Conservation (phyloP, 2,329 filamentous ascomycete species). For the Fusarium nygamai region DNA sequence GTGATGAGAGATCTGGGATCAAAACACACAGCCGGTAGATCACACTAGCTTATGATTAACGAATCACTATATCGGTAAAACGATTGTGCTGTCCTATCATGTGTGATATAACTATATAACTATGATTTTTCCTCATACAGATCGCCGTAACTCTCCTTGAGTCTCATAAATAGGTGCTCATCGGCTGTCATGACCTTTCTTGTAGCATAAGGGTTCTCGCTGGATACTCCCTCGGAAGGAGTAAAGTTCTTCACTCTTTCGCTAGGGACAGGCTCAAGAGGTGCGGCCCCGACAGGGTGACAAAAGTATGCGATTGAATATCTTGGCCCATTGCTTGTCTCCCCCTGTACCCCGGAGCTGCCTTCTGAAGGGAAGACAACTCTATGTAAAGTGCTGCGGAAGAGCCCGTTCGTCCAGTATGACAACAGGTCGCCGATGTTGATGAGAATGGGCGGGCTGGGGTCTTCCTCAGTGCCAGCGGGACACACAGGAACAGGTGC, state of each 20-base stretch:
- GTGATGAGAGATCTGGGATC: not conserved
- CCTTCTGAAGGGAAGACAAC: constrained; percentile 72
- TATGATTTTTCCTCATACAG: constrained; percentile 59
- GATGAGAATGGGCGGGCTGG: constrained; percentile 81
- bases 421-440: constrained; percentile 75
- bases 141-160: constrained; percentile 67
- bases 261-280: constrained; percentile 69
- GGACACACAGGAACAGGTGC: constrained; percentile 74
- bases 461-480: constrained; percentile 65
- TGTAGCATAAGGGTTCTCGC: constrained; percentile 60
- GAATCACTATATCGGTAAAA: not conserved
- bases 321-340: constrained; percentile 60
- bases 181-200: constrained; percentile 69
- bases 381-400: constrained; percentile 88
- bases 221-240: constrained; percentile 44
- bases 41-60: not conserved
- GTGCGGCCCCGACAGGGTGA: constrained; percentile 65
- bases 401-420: constrained; percentile 90
- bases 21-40: not conserved
- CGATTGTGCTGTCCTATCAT: not conserved
- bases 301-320: constrained; percentile 77
- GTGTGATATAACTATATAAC: not conserved
- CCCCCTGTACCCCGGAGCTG: constrained; percentile 49
- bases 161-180: constrained; percentile 70
- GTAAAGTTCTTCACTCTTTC: constrained; percentile 59